A percentile compares a stretch with the other conserved stretches of the same genome.
These are phyloP conservation scores for Boletus holoroseus DNA, from an alignment of 1,284 basidiomycete genomes.

Conservation along the genomic window DNA sequence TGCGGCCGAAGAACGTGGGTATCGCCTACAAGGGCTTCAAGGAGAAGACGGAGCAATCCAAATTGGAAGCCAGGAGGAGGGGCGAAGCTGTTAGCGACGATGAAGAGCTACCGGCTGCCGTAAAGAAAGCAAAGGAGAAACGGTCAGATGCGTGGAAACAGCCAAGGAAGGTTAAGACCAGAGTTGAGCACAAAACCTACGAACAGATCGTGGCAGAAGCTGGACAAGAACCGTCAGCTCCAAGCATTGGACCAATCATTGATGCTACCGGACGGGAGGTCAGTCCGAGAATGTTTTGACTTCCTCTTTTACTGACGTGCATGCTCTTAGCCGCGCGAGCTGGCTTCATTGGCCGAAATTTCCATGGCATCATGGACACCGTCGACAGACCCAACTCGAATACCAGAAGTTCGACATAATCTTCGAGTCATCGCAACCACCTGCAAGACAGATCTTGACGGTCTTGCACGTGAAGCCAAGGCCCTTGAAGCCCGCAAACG, in stretches of 20 bases:
- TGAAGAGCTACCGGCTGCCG: constrained; percentile 49
- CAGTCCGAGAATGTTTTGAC: constrained; percentile 28
- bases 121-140: constrained; percentile 52
- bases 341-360: constrained; percentile 76
- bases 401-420: constrained; percentile 96
- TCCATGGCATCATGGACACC: constrained; percentile 80
- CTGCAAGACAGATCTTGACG: constrained; percentile 78
- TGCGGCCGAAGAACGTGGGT: constrained; percentile 80
- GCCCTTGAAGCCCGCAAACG: constrained; percentile 74
- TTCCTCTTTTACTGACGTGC: constrained; percentile 10
- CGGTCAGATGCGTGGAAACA: constrained; percentile 73
- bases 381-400: constrained; percentile 74
- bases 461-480: constrained; percentile 85
- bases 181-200: constrained; percentile 89
- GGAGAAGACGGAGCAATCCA: constrained; percentile 85
- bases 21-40: constrained; percentile 83
- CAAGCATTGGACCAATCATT: constrained; percentile 79
- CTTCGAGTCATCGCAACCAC: constrained; percentile 80
- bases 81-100: constrained; percentile 76
- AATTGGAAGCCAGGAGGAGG: constrained; percentile 70
- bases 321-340: constrained; percentile 64
- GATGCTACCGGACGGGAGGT: constrained; percentile 93
- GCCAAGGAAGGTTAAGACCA: constrained; percentile 78
- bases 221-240: constrained; percentile 49
- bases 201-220: constrained; percentile 89